These are phyloP conservation scores for Berberis thunbergii DNA, from an alignment of 164 flowering plant genomes.

Conservation along the genomic window DNA sequence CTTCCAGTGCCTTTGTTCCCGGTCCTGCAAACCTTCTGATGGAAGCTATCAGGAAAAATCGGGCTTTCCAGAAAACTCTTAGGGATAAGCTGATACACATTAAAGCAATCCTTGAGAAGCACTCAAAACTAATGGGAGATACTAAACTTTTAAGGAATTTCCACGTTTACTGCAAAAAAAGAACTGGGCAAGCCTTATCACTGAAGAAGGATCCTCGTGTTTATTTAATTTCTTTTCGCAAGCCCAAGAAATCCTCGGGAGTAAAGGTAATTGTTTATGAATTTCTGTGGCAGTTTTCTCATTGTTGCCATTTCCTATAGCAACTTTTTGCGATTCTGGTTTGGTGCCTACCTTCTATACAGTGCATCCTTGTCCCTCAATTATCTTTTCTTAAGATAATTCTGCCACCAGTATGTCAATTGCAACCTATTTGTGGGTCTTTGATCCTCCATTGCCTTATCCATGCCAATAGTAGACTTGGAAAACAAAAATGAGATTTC, in stretches of 20 bases:
- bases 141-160: constrained; percentile 61
- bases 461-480: no score
- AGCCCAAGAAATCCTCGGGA: constrained; percentile 6
- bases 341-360: no score
- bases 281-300: background rate
- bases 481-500: no score
- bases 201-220: constrained; percentile 60
- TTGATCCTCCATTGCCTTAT: no score
- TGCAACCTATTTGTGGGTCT: no score
- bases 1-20: constrained; percentile 55
- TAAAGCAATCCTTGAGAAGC: constrained; percentile 71
- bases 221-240: constrained; percentile 50
- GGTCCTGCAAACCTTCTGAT: constrained; percentile 44
- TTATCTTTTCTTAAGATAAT: no score
- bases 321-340: background rate
- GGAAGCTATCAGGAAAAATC: constrained; percentile 86
- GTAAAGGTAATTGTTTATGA: background rate
- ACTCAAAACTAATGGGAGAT: constrained; percentile 47
- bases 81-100: constrained; percentile 56
- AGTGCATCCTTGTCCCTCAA: no score
- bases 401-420: no score
- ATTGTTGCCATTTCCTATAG: background rate
- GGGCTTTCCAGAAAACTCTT: constrained; percentile 63
- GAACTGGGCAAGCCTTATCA: constrained; percentile 45
- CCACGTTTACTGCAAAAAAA: constrained; percentile 50